Base-by-base conservation (phyloP, 2,329 filamentous ascomycete species). In the Ilyonectria destructans region DNA sequence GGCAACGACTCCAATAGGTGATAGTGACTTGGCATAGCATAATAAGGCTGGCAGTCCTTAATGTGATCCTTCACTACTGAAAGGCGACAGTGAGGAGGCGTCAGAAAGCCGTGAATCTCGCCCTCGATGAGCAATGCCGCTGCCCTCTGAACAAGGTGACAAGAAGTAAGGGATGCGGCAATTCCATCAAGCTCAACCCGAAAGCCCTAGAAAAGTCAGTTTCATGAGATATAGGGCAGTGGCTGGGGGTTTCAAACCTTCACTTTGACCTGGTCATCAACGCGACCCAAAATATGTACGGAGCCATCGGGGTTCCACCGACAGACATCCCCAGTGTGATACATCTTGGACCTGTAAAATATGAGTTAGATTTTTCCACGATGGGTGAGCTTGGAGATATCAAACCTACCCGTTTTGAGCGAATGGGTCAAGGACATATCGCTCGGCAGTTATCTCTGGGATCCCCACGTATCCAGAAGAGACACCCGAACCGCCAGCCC, bases 251-350 rank as follows among this genome's bases (percentile, higher is more conserved):
- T n/a, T 61, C 69, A 61, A 76, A 83, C 83, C 77, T 89, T 88
- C 71, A 90, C 84, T 75, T 90, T 90, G 65, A 90, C 86, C 72
- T 90, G 88, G 67, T 90, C 88, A 65, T 91, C 89, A 12, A 82
- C 82, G 17, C 88, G 83, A 1, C 89, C 88, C 13, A 88, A 82
- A 9, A 86, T 87, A n/a, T 88, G 82, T 17, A 91, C 79, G 19
- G 82, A 82, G 6, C 88, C 88, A 64, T 88, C 83, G 0, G 81
- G 71, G 31, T 82, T 82, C 88, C 87, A 90, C n/a, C 82, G 80
- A 26, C 85, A 87, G 7, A 90, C 80, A 69, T 91, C 88, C 2
- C 88, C 88, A 0, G 88, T 90, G 71, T 88, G 88, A 78, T 89
- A 90, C 87, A 90, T 89, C 69, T 80, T 81, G 9, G 70, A 71